Conservation (phyloP, 345 rosid genomes). For the Dipteronia dyeriana region DNA sequence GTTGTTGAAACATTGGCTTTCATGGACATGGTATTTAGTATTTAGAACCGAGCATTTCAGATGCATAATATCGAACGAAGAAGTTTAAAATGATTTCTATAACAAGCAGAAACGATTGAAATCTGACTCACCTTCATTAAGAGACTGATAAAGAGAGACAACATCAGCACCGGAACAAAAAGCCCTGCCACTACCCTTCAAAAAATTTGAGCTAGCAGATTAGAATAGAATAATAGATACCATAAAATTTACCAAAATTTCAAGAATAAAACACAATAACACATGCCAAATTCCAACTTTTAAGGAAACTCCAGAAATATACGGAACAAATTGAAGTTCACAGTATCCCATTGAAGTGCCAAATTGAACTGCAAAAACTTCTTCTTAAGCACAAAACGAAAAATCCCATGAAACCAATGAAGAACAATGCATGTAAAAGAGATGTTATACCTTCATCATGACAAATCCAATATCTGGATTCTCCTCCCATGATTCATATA, state of each 20-base stretch:
- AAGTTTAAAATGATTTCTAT: not conserved
- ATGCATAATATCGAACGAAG: not conserved
- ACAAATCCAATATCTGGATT: constrained; percentile 84
- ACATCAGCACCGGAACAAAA: constrained; percentile 90
- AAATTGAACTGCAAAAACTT: too few relatives aligned
- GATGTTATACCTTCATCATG: constrained; percentile 66
- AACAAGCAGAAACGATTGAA: constrained; percentile 9
- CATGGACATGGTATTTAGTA: too few relatives aligned
- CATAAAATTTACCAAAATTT: constrained; percentile 10
- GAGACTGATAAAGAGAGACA: constrained; percentile 51
- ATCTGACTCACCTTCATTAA: constrained; percentile 54
- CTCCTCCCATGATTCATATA: constrained; percentile 96
- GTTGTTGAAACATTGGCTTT: not conserved
- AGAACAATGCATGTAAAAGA: not conserved
- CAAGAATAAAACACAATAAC: constrained; percentile 15
- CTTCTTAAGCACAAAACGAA: not conserved
- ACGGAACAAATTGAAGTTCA: not conserved
- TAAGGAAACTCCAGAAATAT: not conserved
- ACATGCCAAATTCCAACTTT: not conserved
- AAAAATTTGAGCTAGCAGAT: constrained; percentile 35
- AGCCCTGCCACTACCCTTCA: constrained; percentile 85
- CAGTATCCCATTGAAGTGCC: too few relatives aligned
- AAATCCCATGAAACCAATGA: not conserved
- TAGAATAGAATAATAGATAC: constrained; percentile 16
- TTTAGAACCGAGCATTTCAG: not conserved